A percentile compares a stretch with the other conserved stretches of the same genome.
phyloP scores from a whole-genome alignment of 116 monocot genomes.

The Trichopus zeylanicus region DNA sequence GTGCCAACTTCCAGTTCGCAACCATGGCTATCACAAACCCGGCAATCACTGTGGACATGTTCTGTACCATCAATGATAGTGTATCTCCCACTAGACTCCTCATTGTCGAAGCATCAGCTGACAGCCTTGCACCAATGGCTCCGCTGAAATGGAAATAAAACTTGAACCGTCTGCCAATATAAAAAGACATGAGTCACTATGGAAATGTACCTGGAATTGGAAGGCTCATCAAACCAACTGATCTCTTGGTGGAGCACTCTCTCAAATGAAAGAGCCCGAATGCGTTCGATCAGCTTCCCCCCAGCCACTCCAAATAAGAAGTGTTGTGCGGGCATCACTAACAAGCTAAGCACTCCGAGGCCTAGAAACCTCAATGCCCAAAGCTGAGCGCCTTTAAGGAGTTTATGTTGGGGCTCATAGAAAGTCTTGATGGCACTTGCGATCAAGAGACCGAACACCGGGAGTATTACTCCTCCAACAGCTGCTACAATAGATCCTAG shows the following conservation, averaged over 20 bases:
- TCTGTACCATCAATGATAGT: constrained; percentile 12
- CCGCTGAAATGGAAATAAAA: no score
- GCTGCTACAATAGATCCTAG: constrained; percentile 35
- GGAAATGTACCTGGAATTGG: no score
- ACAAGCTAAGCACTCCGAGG: constrained; percentile 18
- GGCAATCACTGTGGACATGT: constrained; percentile 13
- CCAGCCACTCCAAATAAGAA: constrained; percentile 66
- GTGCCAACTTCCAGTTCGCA: constrained; percentile 21
- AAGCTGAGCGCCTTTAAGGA: constrained; percentile 37
- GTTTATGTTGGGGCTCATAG: constrained; percentile 39
- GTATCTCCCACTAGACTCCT: constrained; percentile 26
- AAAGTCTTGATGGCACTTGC: constrained; percentile 42
- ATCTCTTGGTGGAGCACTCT: constrained; percentile 57
- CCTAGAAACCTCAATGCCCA: constrained; percentile 46
- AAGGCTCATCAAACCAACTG: constrained; percentile 61
- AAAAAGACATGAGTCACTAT: no score
- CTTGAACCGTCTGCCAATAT: no score
- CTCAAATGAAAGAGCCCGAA: constrained; percentile 44
- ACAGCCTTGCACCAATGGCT: constrained; percentile 15
- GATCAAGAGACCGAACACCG: constrained; percentile 48
- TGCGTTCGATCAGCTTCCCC: constrained; percentile 47
- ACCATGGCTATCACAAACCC: constrained; percentile 16
- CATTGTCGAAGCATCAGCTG: constrained; percentile 16
- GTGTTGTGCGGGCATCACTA: constrained; percentile 17
- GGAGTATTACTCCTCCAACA: constrained; percentile 35